These are phyloP conservation scores for Calcarisporium arbuscula DNA, from an alignment of 2,329 filamentous ascomycete species.

Conservation along the genomic window DNA sequence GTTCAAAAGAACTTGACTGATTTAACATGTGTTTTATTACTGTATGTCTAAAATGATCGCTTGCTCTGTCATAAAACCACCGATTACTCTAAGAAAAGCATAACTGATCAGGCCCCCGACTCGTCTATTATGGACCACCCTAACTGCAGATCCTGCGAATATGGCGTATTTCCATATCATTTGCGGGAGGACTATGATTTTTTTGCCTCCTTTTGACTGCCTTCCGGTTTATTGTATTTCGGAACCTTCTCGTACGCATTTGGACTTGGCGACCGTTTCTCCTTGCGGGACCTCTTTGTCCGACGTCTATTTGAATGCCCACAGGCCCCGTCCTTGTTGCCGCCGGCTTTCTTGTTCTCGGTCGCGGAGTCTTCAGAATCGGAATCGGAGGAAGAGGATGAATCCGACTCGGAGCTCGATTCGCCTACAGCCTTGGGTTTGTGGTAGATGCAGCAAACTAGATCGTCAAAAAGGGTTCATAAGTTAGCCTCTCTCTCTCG, in stretches of 20 bases:
- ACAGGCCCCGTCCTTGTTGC: slow-evolving; percentile 22
- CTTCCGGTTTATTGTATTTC: slow-evolving; percentile 39
- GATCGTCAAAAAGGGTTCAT: background rate
- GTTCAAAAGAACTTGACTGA: too few relatives aligned
- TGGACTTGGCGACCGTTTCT: slow-evolving; percentile 55
- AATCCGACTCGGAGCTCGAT: slow-evolving; percentile 59
- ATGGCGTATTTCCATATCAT: too few relatives aligned
- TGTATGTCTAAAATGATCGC: background rate
- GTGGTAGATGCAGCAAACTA: slow-evolving; percentile 99
- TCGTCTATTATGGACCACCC: too few relatives aligned
- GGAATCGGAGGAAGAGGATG: slow-evolving; percentile 49
- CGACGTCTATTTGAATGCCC: slow-evolving; percentile 18
- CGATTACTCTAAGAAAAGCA: too few relatives aligned
- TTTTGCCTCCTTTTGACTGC: slow-evolving; percentile 15
- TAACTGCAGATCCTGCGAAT: too few relatives aligned
- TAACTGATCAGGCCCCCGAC: too few relatives aligned
- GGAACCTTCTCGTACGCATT: slow-evolving; percentile 77
- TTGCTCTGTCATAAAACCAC: background rate
- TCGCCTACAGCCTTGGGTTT: slow-evolving; percentile 75
- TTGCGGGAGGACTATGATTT: too few relatives aligned
- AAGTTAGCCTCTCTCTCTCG: background rate
- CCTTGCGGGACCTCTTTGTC: slow-evolving; percentile 22
- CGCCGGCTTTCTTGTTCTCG: slow-evolving; percentile 35
- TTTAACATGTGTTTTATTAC: too few relatives aligned
- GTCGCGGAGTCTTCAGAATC: slow-evolving; percentile 38